Evolutionary conservation across 2,329 filamentous ascomycete genomes (phyloP), one percentile per base, ranked within the genome.

Genomic region (Aureobasidium sp.): DNA sequence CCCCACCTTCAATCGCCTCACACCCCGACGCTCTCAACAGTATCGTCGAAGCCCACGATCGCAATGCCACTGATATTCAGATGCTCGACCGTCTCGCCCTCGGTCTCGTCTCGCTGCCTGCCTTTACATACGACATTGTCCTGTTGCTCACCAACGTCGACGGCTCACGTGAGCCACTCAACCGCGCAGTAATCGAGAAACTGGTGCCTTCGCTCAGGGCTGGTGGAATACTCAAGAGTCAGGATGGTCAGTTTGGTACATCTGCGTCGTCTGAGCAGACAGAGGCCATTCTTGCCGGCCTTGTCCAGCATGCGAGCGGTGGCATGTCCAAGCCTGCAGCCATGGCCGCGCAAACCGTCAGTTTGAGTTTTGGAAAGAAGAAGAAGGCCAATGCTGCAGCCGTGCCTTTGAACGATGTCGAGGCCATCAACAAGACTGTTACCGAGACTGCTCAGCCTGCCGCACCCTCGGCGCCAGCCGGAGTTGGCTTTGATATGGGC

Each of bases 71-170:
- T 65, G 94, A 99, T 72, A 82, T 99, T 59, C 94, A 97, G 76
- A 99, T 99, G 94, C 88, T 99, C 65, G 94, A 99, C 78, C 90
- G 94, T 57, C 84, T 99, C 44, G 86, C 89, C 1, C 84, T 89
- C 39, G 91, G 91, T 65, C 81, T 96, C 41, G 90, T 94, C 62
- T 80, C 86, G 8, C 85, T 99, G 0, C 88, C 92, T 1, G 68
- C 83, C 60, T 79, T 84, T 53, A 89, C 89, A 61, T 99, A 99
- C 79, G 90, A 95, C 73, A 77, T 89, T 47, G 84, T 97, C 47
- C 83, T 97, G 52, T 82, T 99, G 60, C 86, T 97, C 65, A 88
- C 89, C 66, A 90, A 92, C 74, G 82, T 87, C 63, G 86, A 90
- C 71, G 86, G 86, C 66, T 81, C 85, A 52, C 77, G 81, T n/a